Evolutionary conservation across 306 rosid genomes (phyloP).

Genomic region (Mimosa pudica): DNA sequence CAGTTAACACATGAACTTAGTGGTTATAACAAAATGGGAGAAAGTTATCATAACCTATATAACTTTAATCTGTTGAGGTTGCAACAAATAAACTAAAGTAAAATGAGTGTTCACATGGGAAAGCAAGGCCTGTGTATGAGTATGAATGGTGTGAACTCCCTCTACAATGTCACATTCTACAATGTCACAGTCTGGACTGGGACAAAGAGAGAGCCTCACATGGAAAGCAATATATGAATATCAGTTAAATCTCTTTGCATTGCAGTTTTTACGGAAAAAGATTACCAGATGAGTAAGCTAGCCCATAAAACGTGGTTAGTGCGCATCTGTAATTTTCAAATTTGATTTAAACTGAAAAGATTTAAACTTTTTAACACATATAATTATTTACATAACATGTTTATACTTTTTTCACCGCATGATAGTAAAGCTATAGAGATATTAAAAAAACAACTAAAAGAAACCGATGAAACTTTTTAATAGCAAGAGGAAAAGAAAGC

Average conservation of each 20-base stretch:
- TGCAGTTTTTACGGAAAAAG: neutral
- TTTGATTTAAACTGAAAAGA: no score
- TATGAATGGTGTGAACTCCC: neutral
- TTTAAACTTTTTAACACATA: neutral
- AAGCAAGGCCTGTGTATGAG: neutral
- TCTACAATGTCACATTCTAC: neutral
- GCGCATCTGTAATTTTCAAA: neutral
- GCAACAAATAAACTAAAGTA: neutral
- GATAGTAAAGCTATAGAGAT: neutral
- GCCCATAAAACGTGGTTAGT: neutral
- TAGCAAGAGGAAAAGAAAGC: no score
- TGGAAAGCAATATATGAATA: neutral
- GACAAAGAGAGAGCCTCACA: neutral
- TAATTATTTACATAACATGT: neutral
- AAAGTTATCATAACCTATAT: neutral
- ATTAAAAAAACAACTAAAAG: neutral
- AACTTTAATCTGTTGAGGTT: no score
- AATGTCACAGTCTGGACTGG: neutral
- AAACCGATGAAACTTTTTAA: no score
- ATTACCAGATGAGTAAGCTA: neutral
- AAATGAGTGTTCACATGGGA: neutral
- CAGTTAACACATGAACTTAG: neutral
- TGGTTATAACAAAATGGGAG: neutral
- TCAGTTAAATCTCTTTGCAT: neutral
- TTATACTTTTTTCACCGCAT: neutral